These are phyloP conservation scores for Phaseolus lunatus DNA, from an alignment of 306 rosid genomes.

Conservation along the genomic window DNA sequence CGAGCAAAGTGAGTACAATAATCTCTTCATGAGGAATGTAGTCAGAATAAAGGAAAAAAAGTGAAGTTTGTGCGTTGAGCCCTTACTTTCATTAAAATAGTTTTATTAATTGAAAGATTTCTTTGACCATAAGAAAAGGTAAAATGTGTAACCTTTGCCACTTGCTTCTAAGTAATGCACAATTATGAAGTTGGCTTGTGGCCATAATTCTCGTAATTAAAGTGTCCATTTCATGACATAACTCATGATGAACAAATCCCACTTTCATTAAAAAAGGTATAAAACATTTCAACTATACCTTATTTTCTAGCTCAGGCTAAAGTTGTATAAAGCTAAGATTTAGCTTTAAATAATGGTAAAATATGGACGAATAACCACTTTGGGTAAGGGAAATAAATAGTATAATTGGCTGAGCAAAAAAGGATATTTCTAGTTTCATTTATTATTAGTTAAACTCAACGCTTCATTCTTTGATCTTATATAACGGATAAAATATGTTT, in stretches of 20 bases:
- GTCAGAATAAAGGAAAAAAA: background rate
- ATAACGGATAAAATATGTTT: no score
- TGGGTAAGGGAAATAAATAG: background rate
- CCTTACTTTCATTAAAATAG: background rate
- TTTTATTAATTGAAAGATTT: background rate
- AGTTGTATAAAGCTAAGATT: background rate
- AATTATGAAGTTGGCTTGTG: background rate
- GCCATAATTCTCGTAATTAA: slow-evolving; percentile 1
- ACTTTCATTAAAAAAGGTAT: background rate
- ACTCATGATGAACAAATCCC: background rate
- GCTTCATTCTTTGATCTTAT: no score
- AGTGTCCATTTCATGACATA: slow-evolving; percentile 14
- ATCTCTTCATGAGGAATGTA: background rate
- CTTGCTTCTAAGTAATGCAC: background rate
- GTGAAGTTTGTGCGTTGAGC: background rate
- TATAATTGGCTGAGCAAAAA: background rate
- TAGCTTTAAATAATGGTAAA: background rate
- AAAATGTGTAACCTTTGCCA: slow-evolving; percentile 8
- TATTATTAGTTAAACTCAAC: no score
- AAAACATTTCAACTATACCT: background rate
- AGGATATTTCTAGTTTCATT: no score
- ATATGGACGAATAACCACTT: background rate
- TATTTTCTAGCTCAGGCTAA: background rate
- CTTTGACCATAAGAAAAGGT: slow-evolving; percentile 7
- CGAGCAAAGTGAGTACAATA: background rate